Base-by-base conservation (phyloP, 306 rosid species). In the Begonia fuchsioides region DNA sequence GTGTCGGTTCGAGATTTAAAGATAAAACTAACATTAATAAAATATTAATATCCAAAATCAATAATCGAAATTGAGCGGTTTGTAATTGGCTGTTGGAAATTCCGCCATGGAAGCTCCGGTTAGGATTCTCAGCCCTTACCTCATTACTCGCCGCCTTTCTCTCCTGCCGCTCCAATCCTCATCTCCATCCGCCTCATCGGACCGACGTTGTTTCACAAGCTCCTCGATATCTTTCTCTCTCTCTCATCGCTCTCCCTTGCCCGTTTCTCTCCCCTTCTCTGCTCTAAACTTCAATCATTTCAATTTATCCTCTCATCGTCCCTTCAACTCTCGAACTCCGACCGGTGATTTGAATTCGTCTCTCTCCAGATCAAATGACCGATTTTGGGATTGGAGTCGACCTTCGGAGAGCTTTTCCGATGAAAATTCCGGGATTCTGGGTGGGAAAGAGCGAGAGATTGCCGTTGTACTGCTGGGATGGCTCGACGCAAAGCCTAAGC, bases 391-490 rank as follows among this genome's bases (percentile, higher is more conserved):
- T 2, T 81, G 92, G 95, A 81, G 47, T 63, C 71, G 58, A 0
- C 61, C 93, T 41, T 50, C 73, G 0, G 65, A 45, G 44, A 56
- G 61, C 15, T 63, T 38, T 12, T 6, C 43, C 32, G 2, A 19
- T 14, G 70, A 65, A 14, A 68, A 53, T 4, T 48, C 39, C 11
- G 74, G 51, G 2, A 18, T 49, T 50, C 51, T 32, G 38, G 69
- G 69, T 4, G 60, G 38, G 40, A 49, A 52, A 20, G 64, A 49
- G 39, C 47, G 62, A 1, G 81, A 65, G 16, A 63, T 65, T 10
- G 67, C 73, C 13, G 97, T 85, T 52, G 94, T 90, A 38, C 44
- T 90, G 60, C 58, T 84, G 40, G 97, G 95, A 39, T 90, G 97
- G 97, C 79, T 90, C 1, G 97, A 94, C 3, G 70, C 92, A 5